Percentiles rank a stretch among this genome's conserved stretches.
phyloP scores from a whole-genome alignment of 805 yeast genomes.

The Wickerhamiella qilinensis region DNA sequence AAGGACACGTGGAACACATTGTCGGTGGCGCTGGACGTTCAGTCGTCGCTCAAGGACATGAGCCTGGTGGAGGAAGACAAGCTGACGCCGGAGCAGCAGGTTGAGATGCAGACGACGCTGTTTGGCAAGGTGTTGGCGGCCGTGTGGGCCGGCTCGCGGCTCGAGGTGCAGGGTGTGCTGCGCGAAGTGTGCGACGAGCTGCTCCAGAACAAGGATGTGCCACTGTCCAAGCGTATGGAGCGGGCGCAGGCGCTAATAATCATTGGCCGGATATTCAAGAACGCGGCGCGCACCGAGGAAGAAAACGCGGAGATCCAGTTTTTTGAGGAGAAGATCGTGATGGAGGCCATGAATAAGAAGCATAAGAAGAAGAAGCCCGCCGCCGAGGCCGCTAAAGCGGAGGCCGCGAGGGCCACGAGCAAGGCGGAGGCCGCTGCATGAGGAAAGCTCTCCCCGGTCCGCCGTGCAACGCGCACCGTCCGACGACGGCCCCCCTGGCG shows the following conservation, averaged over 20 bases:
- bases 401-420: no score
- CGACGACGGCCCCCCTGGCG: no score
- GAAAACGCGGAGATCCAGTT: constrained; percentile 83
- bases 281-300: constrained; percentile 58
- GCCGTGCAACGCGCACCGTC: no score
- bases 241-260: constrained; percentile 68
- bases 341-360: constrained; percentile 48
- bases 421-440: no score
- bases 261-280: constrained; percentile 54
- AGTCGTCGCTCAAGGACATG: constrained; percentile 58
- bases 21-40: constrained; percentile 79
- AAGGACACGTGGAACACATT: constrained; percentile 73
- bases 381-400: background rate
- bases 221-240: constrained; percentile 42
- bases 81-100: constrained; percentile 42
- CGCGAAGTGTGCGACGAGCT: constrained; percentile 72
- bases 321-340: constrained; percentile 85
- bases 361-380: constrained; percentile 23
- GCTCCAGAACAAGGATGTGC: constrained; percentile 48
- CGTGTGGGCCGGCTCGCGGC: constrained; percentile 87
- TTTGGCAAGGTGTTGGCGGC: constrained; percentile 85
- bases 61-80: constrained; percentile 51
- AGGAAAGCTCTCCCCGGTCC: no score
- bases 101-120: constrained; percentile 63
- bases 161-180: constrained; percentile 66